Percentiles rank a stretch among this genome's conserved stretches.
phyloP scores from a whole-genome alignment of 2,329 filamentous ascomycete species.

The Paraphaeosphaeria minitans region DNA sequence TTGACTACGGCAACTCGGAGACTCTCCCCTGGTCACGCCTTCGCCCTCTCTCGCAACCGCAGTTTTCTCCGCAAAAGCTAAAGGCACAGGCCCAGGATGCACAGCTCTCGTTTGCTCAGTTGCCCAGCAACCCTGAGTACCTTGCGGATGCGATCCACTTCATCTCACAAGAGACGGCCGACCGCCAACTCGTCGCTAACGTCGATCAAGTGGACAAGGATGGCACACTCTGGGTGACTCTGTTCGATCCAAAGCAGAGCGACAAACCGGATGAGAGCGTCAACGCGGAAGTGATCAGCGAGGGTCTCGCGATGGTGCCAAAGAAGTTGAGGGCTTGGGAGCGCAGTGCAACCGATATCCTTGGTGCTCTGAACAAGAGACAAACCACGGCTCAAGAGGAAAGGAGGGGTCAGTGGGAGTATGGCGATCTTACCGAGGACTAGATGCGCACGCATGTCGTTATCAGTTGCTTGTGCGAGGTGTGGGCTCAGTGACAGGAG shows the following conservation, averaged over 20 bases:
- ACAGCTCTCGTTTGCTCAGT: slow-evolving; percentile 84
- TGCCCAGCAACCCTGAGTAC: slow-evolving; percentile 82
- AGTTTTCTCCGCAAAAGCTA: slow-evolving; percentile 81
- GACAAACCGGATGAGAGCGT: slow-evolving; percentile 74
- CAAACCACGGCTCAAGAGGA: slow-evolving; percentile 80
- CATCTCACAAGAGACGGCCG: slow-evolving; percentile 75
- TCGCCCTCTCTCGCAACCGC: slow-evolving; percentile 75
- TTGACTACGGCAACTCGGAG: slow-evolving; percentile 97
- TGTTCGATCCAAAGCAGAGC: slow-evolving; percentile 75
- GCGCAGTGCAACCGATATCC: slow-evolving; percentile 71
- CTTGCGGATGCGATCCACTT: slow-evolving; percentile 78
- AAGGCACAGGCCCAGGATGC: slow-evolving; percentile 88
- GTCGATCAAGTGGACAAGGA: slow-evolving; percentile 87
- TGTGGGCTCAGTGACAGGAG: neutral
- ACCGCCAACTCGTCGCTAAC: slow-evolving; percentile 81
- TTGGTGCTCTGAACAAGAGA: slow-evolving; percentile 73
- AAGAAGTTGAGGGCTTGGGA: slow-evolving; percentile 93
- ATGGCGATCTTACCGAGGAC: slow-evolving; percentile 86
- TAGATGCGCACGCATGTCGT: slow-evolving; percentile 15
- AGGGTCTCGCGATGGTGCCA: slow-evolving; percentile 88
- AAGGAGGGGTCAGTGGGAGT: slow-evolving; percentile 94
- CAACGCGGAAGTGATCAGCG: slow-evolving; percentile 83
- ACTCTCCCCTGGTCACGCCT: slow-evolving; percentile 83
- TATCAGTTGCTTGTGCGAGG: slow-evolving; percentile 5
- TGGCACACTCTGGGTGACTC: slow-evolving; percentile 80